Evolutionary conservation across 2,329 filamentous ascomycete genomes (phyloP), one percentile per base, ranked within the genome.

Genomic region (Thelonectria olida): DNA sequence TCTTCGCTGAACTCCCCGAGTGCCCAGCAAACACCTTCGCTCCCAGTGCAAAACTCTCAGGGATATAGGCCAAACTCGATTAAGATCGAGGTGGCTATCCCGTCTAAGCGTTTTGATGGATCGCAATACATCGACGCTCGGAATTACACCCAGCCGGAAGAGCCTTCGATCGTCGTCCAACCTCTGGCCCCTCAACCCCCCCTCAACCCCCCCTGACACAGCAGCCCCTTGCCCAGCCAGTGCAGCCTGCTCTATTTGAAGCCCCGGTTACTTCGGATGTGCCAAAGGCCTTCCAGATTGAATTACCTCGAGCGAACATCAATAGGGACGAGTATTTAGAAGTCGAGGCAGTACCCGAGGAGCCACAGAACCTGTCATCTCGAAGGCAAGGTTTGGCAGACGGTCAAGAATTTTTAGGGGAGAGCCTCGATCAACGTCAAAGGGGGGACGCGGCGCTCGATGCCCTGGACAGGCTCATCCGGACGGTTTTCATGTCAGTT

Each of bases 401-500:
- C 7, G 82, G 85, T 12, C 84, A 86, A 56, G 86, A 85, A 50
- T 76, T 86, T 3, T 79, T 90, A 19, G 82, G 86, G 15, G 78
- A 89, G 44, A 88, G 87, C 41, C 81, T 93, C 2, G 93, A 96
- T 71, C 92, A 97, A 75, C 90, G 90, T 51, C 90, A 96, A 69
- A 89, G 93, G 71, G 91, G 90, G 5, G 90, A 97, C 68, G 84
- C 87, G 10, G 90, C 92, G 42, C 83, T 94, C 45, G 81, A 89
- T 54, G 88, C 89, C 55, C 80, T 99, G 12, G 86, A 90, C 57
- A 85, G 85, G 36, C 84, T 93, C 48, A 81, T 96, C 4, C 82
- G 88, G 54, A 87, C 89, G 22, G 84, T 97, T 15, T 93, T 94
- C 67, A 86, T 92, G 65, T 90, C 91, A 5, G 93, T 97, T 72